A percentile compares a stretch with the other conserved stretches of the same genome.
These are phyloP conservation scores for Fusarium zealandicum DNA, from an alignment of 2,329 filamentous ascomycete species.

Conservation along the genomic window DNA sequence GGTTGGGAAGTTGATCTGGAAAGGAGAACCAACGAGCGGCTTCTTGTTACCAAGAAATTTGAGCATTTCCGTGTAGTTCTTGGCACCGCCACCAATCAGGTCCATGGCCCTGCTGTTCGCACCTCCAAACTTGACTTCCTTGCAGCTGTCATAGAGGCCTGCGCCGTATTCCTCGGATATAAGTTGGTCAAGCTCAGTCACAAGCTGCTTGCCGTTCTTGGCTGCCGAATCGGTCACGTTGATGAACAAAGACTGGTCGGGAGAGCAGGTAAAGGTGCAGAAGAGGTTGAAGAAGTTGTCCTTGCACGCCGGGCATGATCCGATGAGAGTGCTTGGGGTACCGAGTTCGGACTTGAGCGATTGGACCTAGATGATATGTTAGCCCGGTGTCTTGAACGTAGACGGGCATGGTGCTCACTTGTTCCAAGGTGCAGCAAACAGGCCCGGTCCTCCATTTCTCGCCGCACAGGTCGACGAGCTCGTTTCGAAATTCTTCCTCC, in stretches of 20 bases:
- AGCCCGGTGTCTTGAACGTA: conserved; percentile 8
- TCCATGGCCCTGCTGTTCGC: conserved; percentile 94
- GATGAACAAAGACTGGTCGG: conserved; percentile 92
- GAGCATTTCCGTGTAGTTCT: conserved; percentile 85
- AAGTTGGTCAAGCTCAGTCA: conserved; percentile 89
- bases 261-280: conserved; percentile 97
- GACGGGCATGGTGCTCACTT: conserved; percentile 60
- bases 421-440: conserved; percentile 83
- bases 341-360: conserved; percentile 84
- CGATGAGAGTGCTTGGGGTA: conserved; percentile 86
- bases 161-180: conserved; percentile 83
- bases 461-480: conserved; percentile 86
- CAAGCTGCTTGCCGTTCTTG: conserved; percentile 67
- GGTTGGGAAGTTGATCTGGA: conserved; percentile 93
- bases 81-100: conserved; percentile 93
- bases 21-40: conserved; percentile 82
- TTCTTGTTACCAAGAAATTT: conserved; percentile 95
- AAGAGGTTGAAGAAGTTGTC: conserved; percentile 99
- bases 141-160: conserved; percentile 96
- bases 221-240: conserved; percentile 82
- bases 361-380: conserved; percentile 64
- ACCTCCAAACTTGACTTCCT: conserved; percentile 97
- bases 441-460: conserved; percentile 83
- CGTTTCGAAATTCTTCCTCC: conserved; percentile 72
- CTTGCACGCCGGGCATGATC: conserved; percentile 94